Evolutionary conservation across 78 protist species (phyloP).

Genomic region (Speleostelium caveatum): DNA sequence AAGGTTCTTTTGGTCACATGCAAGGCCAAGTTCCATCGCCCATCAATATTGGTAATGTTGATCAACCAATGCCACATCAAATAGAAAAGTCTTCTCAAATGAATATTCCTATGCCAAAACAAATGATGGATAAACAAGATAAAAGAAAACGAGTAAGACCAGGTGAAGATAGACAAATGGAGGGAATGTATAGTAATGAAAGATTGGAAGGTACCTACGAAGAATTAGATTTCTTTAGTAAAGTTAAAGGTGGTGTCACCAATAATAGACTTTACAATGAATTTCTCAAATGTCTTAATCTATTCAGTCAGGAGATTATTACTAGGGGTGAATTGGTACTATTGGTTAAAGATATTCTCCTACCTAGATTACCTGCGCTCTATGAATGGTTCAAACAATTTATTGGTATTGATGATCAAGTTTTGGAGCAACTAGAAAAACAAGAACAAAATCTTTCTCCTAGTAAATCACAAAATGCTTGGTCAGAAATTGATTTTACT

Average conservation of each 20-base stretch:
- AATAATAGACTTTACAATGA: conserved; percentile 82
- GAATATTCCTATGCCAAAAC: conserved; percentile 1
- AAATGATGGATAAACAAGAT: background rate
- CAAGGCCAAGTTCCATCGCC: no score
- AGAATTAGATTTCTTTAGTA: conserved; percentile 55
- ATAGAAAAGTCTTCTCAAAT: conserved; percentile 10
- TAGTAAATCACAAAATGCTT: background rate
- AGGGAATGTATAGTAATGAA: conserved; percentile 4
- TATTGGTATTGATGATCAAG: conserved; percentile 80
- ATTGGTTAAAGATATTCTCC: conserved; percentile 80
- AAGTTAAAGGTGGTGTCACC: conserved; percentile 49
- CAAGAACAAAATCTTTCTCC: conserved; percentile 45
- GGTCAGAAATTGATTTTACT: conserved; percentile 75
- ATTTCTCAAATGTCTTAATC: conserved; percentile 87
- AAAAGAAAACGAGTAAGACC: conserved; percentile 7
- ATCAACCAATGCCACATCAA: conserved; percentile 7
- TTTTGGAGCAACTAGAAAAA: conserved; percentile 36
- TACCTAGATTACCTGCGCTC: conserved; percentile 60
- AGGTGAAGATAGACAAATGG: conserved; percentile 5
- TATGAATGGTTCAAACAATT: conserved; percentile 81
- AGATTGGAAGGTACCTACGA: conserved; percentile 17
- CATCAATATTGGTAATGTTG: background rate
- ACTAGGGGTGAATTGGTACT: conserved; percentile 78
- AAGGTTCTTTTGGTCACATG: no score
- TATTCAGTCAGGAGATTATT: conserved; percentile 83